Conservation (phyloP, 768 basidiomycete species). For the Collybia mongolica region DNA sequence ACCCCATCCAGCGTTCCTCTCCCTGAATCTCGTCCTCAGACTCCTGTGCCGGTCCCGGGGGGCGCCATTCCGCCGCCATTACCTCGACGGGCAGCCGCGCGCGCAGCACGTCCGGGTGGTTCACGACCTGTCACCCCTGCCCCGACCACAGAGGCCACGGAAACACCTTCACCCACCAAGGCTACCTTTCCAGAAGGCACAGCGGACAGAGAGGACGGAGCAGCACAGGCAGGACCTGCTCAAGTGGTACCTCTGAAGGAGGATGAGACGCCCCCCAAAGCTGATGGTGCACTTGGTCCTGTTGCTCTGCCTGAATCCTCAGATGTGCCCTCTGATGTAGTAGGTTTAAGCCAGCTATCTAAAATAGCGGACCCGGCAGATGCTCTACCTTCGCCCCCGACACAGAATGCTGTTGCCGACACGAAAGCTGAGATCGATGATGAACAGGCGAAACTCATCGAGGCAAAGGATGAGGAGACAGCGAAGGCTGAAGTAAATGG, state of each 20-base stretch:
- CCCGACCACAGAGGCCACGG: neutral
- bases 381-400: too few relatives aligned
- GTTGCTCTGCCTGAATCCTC: neutral
- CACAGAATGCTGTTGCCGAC: too few relatives aligned
- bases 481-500: too few relatives aligned
- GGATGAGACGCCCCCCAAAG: slow-evolving; percentile 9
- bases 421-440: too few relatives aligned
- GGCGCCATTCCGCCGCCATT: slow-evolving; percentile 51
- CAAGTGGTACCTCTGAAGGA: neutral
- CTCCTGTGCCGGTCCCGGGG: slow-evolving; percentile 26
- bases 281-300: slow-evolving; percentile 2
- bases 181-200: neutral
- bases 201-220: neutral
- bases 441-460: too few relatives aligned
- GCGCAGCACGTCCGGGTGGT: slow-evolving; percentile 33
- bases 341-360: too few relatives aligned
- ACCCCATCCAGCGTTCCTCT: slow-evolving; percentile 38
- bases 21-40: slow-evolving; percentile 43
- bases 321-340: neutral
- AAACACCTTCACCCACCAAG: slow-evolving; percentile 3
- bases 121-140: slow-evolving; percentile 25
- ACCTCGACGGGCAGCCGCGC: slow-evolving; percentile 63
- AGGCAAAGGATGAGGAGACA: too few relatives aligned
- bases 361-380: too few relatives aligned
- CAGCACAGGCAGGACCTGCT: neutral